phyloP scores from a whole-genome alignment of 169 alveolate species.

The Cryptosporidium xiaoi region DNA sequence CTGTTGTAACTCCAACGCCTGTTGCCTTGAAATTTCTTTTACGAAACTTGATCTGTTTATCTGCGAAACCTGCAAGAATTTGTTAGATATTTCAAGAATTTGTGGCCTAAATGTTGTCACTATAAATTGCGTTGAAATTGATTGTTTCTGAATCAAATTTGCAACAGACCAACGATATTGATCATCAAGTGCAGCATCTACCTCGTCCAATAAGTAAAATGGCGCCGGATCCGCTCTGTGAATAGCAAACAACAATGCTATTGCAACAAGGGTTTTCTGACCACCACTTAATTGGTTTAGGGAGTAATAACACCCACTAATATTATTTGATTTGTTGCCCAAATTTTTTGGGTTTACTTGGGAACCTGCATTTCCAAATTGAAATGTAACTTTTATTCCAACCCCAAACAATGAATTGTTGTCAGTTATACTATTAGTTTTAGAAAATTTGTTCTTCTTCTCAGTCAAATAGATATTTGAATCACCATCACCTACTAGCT shows the following conservation, averaged over 20 bases:
- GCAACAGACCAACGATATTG: constrained; percentile 77
- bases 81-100: constrained; percentile 51
- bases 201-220: constrained; percentile 80
- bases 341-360: not conserved
- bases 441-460: not conserved
- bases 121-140: constrained; percentile 59
- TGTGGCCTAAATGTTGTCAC: constrained; percentile 74
- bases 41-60: constrained; percentile 69
- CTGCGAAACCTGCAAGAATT: constrained; percentile 61
- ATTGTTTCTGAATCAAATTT: constrained; percentile 53
- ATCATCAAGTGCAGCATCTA: constrained; percentile 84
- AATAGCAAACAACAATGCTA: constrained; percentile 79
- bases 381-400: constrained; percentile 53
- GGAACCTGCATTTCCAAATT: constrained; percentile 14
- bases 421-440: not conserved
- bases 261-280: constrained; percentile 83
- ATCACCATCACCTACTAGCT: not conserved
- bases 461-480: not conserved
- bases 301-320: constrained; percentile 14
- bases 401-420: constrained; percentile 42
- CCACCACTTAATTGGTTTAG: constrained; percentile 78
- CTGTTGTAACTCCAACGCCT: constrained; percentile 66
- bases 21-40: constrained; percentile 37
- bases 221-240: constrained; percentile 82
- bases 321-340: not conserved